A percentile compares a stretch with the other conserved stretches of the same genome.
phyloP scores from a whole-genome alignment of 2,329 filamentous ascomycete genomes.

The Aspergillus ruber region DNA sequence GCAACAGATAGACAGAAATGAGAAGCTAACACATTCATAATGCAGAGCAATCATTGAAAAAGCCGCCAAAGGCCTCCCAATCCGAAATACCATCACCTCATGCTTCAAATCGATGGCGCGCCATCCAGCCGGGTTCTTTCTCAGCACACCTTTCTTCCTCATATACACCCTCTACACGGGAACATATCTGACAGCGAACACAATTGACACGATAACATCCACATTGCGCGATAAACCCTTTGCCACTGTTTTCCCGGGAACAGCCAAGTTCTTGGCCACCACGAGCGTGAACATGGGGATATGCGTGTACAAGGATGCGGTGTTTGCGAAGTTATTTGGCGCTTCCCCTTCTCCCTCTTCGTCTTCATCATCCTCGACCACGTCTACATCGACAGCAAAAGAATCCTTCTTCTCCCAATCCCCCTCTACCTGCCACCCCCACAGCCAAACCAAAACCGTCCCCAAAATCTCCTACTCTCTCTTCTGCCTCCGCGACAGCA shows the following conservation, averaged over 20 bases:
- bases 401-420: background rate
- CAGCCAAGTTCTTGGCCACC: slow-evolving; percentile 73
- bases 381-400: background rate
- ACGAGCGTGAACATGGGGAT: slow-evolving; percentile 76
- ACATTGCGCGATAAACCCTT: slow-evolving; percentile 55
- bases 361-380: slow-evolving; percentile 21
- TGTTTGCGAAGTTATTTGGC: slow-evolving; percentile 78
- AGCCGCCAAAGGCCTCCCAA: slow-evolving; percentile 39
- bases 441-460: slow-evolving; percentile 41
- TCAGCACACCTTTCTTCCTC: slow-evolving; percentile 43
- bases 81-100: slow-evolving; percentile 35
- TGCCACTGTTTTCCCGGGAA: slow-evolving; percentile 60
- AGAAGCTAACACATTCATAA: slow-evolving; percentile 1
- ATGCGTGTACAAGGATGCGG: slow-evolving; percentile 83
- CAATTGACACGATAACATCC: slow-evolving; percentile 72
- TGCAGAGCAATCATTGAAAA: slow-evolving; percentile 46
- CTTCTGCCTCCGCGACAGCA: slow-evolving; percentile 74
- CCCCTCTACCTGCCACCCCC: background rate
- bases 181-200: slow-evolving; percentile 85
- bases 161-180: slow-evolving; percentile 66
- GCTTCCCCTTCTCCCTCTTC: slow-evolving; percentile 37
- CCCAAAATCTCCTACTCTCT: slow-evolving; percentile 66
- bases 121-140: slow-evolving; percentile 38
- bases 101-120: slow-evolving; percentile 35
- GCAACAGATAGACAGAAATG: background rate